Evolutionary conservation across 495 filamentous ascomycete genomes (phyloP), one percentile per base, ranked within the genome.

Genomic region (Penicillium maclennaniae): DNA sequence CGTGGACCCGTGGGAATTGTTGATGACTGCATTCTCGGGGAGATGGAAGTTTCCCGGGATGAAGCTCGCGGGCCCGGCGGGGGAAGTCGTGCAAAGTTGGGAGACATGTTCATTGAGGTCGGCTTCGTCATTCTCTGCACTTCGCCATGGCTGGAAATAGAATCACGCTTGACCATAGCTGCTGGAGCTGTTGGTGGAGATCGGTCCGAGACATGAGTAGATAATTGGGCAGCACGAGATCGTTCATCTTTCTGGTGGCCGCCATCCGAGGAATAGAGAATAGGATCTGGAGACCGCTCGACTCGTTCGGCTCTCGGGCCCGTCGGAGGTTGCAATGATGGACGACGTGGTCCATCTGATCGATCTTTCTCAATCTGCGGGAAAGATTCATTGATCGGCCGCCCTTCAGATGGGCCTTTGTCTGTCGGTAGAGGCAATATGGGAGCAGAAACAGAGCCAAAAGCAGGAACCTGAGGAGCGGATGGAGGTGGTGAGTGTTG

Each of bases 401-500:
- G 68, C 34, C 70, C 73, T 4, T 80, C 79, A 2, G 75, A 25
- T 3, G 55, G 23, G 16, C 59, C 58, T 60, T 77, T 78, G 16
- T 63, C 51, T 2, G 51, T 15, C n/a, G 61, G 55, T 10, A 58
- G 39, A 43, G 58, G 60, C 7, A 65, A 65, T 21, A 69, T 72
- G 23, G 62, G 69, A 16, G 68, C 60, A 20, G 65, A 59, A 1
- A 77, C 61, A 12, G 85, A 87, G 10, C 88, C 88, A 74, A 95
- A 92, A 2, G 88, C 86, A 16, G 89, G 89, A 3, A 92, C 89
- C 28, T 88, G 85, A 12, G 89, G 88, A 36, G 87, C 86, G 44
- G 87, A 75, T n/a, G 88, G 87, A 16, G 89, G 89, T 10, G 89
- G 85, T 19, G 87, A 77, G 21, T 72, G 58, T 52, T 75, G 71